These are phyloP conservation scores for Polygonum aviculare DNA, from an alignment of 148 eudicot genomes.

Conservation along the genomic window DNA sequence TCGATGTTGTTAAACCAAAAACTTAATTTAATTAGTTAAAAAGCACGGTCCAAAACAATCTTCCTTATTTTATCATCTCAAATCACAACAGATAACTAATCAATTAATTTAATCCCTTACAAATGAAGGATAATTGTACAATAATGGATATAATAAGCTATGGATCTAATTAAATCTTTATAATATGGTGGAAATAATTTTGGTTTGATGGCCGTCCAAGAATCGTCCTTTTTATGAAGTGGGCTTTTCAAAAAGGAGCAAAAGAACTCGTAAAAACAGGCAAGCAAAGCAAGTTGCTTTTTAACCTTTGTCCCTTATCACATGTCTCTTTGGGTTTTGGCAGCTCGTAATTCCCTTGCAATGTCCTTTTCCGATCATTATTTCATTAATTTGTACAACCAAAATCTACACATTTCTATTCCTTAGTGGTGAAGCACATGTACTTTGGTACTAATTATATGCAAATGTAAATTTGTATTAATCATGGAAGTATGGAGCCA, in stretches of 20 bases:
- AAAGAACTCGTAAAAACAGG: background rate
- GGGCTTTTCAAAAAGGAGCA: background rate
- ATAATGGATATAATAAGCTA: no score
- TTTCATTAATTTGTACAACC: background rate
- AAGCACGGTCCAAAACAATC: no score
- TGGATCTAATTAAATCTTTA: no score
- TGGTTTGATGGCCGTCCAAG: background rate
- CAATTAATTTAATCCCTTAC: no score
- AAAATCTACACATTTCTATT: background rate
- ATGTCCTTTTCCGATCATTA: background rate
- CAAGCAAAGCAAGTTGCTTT: background rate
- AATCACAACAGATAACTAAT: no score
- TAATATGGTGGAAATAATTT: background rate
- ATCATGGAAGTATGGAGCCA: no score
- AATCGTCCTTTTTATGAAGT: background rate
- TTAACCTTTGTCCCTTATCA: background rate
- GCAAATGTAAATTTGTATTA: background rate
- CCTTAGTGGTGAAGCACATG: conserved; percentile 11
- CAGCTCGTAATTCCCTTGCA: conserved; percentile 7
- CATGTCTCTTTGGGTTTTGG: conserved; percentile 5
- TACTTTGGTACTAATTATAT: background rate
- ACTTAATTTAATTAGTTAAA: no score
- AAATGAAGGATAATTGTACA: no score
- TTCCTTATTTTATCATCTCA: no score
- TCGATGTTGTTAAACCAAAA: no score